These are phyloP conservation scores for Mucor indicus DNA, from an alignment of 371 early-diverging fungal genomes.

Conservation along the genomic window DNA sequence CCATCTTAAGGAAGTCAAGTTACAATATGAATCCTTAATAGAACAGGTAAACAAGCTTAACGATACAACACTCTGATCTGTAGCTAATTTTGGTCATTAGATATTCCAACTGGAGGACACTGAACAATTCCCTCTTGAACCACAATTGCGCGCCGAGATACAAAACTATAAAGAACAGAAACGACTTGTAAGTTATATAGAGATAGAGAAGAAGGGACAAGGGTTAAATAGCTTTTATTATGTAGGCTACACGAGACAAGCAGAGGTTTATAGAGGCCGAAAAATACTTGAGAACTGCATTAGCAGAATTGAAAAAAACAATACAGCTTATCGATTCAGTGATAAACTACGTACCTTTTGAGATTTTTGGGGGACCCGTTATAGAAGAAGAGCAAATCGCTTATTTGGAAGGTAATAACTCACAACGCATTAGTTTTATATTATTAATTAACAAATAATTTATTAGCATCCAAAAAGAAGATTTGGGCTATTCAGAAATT, in stretches of 20 bases:
- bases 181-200: slow-evolving; percentile 13
- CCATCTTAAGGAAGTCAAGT: slow-evolving; percentile 7
- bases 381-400: slow-evolving; percentile 34
- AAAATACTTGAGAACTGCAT: slow-evolving; percentile 20
- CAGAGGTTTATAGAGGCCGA: slow-evolving; percentile 29
- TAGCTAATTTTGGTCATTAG: slow-evolving; percentile 7
- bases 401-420: slow-evolving; percentile 29
- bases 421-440: background rate
- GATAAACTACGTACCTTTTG: slow-evolving; percentile 34
- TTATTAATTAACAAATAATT: background rate
- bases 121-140: slow-evolving; percentile 24
- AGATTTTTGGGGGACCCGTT: slow-evolving; percentile 34
- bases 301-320: slow-evolving; percentile 18
- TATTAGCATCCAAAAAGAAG: slow-evolving; percentile 16
- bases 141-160: slow-evolving; percentile 26
- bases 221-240: background rate
- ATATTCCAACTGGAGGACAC: slow-evolving; percentile 23
- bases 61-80: background rate
- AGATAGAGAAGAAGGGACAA: background rate
- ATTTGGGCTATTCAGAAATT: slow-evolving; percentile 32
- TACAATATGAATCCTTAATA: slow-evolving; percentile 13
- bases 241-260: slow-evolving; percentile 35
- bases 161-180: slow-evolving; percentile 28
- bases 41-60: slow-evolving; percentile 14
- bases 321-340: slow-evolving; percentile 23